Evolutionary conservation across 495 filamentous ascomycete genomes (phyloP).

Genomic region (Xylaria palmicola): DNA sequence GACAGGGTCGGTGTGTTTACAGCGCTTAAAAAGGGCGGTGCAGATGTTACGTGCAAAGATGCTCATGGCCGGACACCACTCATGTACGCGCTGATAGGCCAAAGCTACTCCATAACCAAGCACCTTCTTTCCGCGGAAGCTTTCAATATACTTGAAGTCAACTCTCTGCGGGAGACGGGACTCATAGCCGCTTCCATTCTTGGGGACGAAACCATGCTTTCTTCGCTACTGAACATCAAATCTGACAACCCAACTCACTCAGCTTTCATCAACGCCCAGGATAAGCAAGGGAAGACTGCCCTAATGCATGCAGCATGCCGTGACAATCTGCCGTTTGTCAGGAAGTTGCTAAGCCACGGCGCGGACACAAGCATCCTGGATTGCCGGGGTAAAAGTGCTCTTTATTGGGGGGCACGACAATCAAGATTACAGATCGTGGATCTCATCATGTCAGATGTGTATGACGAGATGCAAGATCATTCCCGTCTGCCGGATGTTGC

Average conservation of each 20-base stretch:
- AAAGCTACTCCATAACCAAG: not conserved
- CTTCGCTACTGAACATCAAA: not conserved
- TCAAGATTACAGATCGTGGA: not conserved
- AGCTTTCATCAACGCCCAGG: not conserved
- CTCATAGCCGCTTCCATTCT: not conserved
- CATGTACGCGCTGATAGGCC: not conserved
- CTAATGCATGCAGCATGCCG: not conserved
- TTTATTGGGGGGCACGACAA: not conserved
- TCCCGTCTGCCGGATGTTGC: not conserved
- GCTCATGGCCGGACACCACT: not conserved
- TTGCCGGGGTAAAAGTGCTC: not conserved
- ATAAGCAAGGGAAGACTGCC: not conserved
- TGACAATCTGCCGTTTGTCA: not conserved
- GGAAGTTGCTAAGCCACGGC: not conserved
- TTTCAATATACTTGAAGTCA: not conserved
- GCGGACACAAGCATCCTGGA: not conserved
- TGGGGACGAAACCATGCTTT: not conserved
- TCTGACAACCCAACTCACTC: too few species aligned
- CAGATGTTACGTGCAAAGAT: not conserved
- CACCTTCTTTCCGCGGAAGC: not conserved
- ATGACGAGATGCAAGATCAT: not conserved
- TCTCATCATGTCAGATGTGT: not conserved
- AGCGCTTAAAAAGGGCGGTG: not conserved
- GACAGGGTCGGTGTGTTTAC: not conserved
- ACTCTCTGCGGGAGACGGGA: not conserved